Percentiles rank a stretch among this genome's conserved stretches.
Conservation (phyloP, 116 monocot genomes). For the Papilionanthe hybrid region DNA sequence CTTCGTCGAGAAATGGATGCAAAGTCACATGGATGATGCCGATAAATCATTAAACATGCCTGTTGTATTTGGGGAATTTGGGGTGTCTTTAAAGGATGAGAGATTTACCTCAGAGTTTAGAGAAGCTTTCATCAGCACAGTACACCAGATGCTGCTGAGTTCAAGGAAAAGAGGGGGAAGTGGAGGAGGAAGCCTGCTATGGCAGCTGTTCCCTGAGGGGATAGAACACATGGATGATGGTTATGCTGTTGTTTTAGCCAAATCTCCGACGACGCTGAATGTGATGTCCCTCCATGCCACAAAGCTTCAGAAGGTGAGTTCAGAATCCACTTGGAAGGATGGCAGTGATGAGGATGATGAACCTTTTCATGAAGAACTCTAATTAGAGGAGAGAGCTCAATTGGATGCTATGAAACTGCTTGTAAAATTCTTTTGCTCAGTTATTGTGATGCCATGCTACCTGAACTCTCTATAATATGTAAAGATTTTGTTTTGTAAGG, state of each 20-base stretch:
- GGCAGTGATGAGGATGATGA: not conserved
- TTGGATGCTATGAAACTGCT: not conserved
- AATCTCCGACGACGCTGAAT: conserved; percentile 29
- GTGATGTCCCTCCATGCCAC: conserved; percentile 47
- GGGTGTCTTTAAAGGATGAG: conserved; percentile 43
- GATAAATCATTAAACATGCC: conserved; percentile 64
- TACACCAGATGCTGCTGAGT: conserved; percentile 42
- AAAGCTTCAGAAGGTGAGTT: conserved; percentile 22
- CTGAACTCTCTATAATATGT: no score
- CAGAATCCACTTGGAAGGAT: no score
- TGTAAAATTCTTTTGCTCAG: not conserved
- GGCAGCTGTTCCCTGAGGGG: conserved; percentile 92
- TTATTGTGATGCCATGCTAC: no score
- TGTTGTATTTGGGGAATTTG: conserved; percentile 73
- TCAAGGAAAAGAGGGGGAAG: conserved; percentile 47
- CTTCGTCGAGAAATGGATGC: conserved; percentile 71
- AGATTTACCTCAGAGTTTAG: conserved; percentile 47
- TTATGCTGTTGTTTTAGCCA: conserved; percentile 56
- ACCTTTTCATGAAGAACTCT: not conserved
- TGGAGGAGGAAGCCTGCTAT: conserved; percentile 71
- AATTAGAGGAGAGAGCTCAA: not conserved
- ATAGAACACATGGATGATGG: conserved; percentile 92
- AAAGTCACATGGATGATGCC: conserved; percentile 74
- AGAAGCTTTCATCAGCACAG: conserved; percentile 55
- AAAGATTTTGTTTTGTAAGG: no score